These are phyloP conservation scores for Ophiostoma tasmaniense DNA, from an alignment of 2,329 filamentous ascomycete genomes.

Conservation along the genomic window DNA sequence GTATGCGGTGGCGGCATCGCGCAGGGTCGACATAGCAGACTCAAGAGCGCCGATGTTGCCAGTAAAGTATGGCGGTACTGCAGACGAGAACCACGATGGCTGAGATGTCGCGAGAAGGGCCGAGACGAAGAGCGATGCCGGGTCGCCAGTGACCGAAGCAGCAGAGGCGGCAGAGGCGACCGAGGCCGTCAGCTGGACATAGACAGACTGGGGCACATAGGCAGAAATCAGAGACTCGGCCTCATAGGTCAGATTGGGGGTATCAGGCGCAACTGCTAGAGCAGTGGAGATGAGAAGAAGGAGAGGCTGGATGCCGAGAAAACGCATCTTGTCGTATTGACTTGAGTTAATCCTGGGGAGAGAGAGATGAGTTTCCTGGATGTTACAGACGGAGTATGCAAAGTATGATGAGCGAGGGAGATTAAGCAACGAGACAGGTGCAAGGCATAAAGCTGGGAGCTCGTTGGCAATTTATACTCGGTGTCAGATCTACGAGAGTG, in stretches of 20 bases:
- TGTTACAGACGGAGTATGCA: background rate
- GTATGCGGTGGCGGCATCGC: conserved; percentile 8
- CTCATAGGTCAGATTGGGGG: conserved; percentile 22
- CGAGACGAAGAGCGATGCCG: conserved; percentile 24
- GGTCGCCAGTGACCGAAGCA: conserved; percentile 25
- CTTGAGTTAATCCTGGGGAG: background rate
- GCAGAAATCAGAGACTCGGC: conserved; percentile 24
- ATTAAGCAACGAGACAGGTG: too few species aligned
- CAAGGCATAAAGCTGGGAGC: background rate
- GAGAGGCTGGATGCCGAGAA: background rate
- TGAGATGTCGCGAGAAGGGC: conserved; percentile 24
- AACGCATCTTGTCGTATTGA: background rate
- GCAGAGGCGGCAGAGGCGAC: conserved; percentile 20
- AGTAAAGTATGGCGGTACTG: conserved; percentile 15
- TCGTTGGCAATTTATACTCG: background rate
- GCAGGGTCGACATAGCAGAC: conserved; percentile 23
- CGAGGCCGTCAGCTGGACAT: conserved; percentile 22
- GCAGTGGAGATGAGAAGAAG: background rate
- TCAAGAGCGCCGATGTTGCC: conserved; percentile 17
- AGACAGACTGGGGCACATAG: conserved; percentile 26
- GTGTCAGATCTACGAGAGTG: background rate
- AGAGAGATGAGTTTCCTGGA: background rate
- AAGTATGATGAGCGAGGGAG: too few species aligned
- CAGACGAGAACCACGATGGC: conserved; percentile 20
- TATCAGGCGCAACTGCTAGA: background rate